A percentile compares a stretch with the other conserved stretches of the same genome.
Conservation (phyloP, 1,139 yeast genomes). For the Insectozyma bohioensis region DNA sequence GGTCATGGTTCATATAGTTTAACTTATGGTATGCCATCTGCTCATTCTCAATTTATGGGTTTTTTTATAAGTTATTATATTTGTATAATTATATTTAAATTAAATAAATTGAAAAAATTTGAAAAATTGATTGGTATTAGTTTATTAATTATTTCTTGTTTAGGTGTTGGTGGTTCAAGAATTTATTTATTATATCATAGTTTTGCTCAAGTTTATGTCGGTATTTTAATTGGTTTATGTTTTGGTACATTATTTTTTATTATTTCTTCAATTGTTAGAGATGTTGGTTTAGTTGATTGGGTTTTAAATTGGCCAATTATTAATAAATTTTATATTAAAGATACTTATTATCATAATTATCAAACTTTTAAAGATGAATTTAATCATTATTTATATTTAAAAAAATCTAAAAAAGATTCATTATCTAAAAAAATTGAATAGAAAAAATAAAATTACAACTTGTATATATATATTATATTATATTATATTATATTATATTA, state of each 20-base stretch:
- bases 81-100: conserved; percentile 36
- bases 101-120: conserved; percentile 20
- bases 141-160: conserved; percentile 29
- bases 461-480: conserved; percentile 5
- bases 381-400: conserved; percentile 13
- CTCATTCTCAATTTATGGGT: conserved; percentile 95
- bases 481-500: too few species aligned
- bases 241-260: conserved; percentile 62
- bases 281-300: conserved; percentile 61
- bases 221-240: conserved; percentile 60
- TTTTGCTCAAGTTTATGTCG: conserved; percentile 69
- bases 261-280: conserved; percentile 52
- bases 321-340: conserved; percentile 52
- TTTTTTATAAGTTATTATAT: conserved; percentile 68
- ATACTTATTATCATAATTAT: conserved; percentile 49
- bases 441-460: neutral
- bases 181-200: conserved; percentile 81
- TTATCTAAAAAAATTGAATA: conserved; percentile 1
- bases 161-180: conserved; percentile 68
- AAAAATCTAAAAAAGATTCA: conserved; percentile 3
- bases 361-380: conserved; percentile 41
- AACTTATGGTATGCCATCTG: conserved; percentile 95
- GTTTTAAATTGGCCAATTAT: conserved; percentile 50
- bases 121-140: conserved; percentile 25
- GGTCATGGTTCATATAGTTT: conserved; percentile 45